A percentile compares a stretch with the other conserved stretches of the same genome.
These are phyloP conservation scores for Oenanthe sinensis DNA, from an alignment of 129 eudicot species.

Conservation along the genomic window DNA sequence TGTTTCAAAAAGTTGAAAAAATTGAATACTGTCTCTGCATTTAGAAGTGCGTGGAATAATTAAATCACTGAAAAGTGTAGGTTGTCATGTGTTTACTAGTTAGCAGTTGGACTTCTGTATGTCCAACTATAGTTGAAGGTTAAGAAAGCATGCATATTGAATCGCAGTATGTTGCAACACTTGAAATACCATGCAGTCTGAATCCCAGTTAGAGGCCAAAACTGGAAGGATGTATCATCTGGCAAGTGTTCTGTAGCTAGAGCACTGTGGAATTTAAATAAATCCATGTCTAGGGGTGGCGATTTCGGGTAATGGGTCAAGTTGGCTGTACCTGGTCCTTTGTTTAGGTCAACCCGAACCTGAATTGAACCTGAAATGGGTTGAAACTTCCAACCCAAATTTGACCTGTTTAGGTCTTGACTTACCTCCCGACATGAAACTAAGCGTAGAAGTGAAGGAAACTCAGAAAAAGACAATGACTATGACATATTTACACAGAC, in stretches of 20 bases:
- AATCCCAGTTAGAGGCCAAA: not conserved
- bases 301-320: no score
- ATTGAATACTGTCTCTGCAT: not conserved
- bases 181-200: not conserved
- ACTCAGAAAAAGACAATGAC: no score
- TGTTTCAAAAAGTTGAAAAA: not conserved
- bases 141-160: not conserved
- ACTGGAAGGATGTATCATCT: not conserved
- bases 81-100: not conserved
- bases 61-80: not conserved
- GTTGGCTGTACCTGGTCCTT: no score
- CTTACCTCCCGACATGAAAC: no score
- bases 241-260: not conserved
- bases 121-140: not conserved
- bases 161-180: not conserved
- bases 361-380: no score
- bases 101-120: not conserved
- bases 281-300: no score
- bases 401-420: no score
- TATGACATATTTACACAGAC: no score
- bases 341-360: no score
- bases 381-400: no score
- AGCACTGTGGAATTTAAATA: not conserved
- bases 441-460: no score
- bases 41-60: not conserved